Conservation (phyloP, 2,329 filamentous ascomycete species). For the Tolypocladium pustulatum region DNA sequence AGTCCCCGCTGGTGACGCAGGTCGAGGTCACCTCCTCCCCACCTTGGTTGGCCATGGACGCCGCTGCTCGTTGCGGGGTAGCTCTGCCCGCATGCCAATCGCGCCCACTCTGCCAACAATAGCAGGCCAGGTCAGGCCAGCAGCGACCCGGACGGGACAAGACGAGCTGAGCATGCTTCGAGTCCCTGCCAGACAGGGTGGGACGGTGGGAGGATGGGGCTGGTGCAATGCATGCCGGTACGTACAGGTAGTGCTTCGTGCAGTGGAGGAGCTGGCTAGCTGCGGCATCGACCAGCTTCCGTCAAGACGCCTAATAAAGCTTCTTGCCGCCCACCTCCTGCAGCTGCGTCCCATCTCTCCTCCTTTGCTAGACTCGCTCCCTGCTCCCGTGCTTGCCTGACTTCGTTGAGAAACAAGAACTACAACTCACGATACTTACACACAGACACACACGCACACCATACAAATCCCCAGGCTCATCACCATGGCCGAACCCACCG, state of each 20-base stretch:
- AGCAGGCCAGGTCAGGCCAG: neutral
- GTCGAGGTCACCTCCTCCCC: neutral
- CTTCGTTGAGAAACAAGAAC: neutral
- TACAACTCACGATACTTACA: neutral
- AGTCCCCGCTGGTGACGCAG: neutral
- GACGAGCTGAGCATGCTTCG: neutral
- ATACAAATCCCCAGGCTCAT: neutral
- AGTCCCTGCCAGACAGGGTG: neutral
- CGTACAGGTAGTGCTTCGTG: neutral
- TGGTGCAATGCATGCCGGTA: neutral
- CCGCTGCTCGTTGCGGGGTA: neutral
- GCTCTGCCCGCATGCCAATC: neutral
- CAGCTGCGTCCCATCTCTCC: neutral
- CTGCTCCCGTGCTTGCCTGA: neutral
- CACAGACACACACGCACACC: neutral
- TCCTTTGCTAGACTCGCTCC: neutral
- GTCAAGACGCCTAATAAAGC: neutral
- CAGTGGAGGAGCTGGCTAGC: neutral
- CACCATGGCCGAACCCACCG: conserved; percentile 18
- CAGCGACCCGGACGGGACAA: neutral
- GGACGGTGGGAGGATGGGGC: neutral
- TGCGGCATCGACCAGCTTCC: neutral
- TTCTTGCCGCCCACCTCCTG: neutral
- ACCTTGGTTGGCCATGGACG: neutral
- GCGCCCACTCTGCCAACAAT: neutral